These are phyloP conservation scores for Phytophthora foliorum DNA, from an alignment of 352 stramenopile genomes.

Conservation along the genomic window DNA sequence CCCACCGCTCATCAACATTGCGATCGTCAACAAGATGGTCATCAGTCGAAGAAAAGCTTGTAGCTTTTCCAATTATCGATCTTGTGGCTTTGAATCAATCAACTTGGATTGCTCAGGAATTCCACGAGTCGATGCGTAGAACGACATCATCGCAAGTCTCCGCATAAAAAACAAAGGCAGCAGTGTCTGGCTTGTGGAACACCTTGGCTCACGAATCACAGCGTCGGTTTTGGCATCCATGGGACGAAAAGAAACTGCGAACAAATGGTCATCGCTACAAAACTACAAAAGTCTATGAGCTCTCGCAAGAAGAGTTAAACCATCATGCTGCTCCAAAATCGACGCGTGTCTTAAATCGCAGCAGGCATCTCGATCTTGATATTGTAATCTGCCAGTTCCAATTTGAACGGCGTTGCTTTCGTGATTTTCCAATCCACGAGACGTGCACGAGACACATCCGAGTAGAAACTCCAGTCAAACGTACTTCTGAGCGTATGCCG, in stretches of 20 bases:
- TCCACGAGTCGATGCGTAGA: no score
- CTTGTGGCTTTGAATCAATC: no score
- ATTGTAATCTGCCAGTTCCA: conserved; percentile 13
- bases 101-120: no score
- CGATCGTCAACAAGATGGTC: no score
- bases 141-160: no score
- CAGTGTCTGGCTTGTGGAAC: no score
- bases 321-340: background rate
- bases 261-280: background rate
- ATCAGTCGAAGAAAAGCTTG: no score
- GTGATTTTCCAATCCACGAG: conserved; percentile 55
- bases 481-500: conserved; percentile 40
- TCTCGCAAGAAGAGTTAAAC: background rate
- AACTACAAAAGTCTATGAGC: background rate
- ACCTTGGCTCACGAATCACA: background rate
- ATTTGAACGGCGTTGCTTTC: conserved; percentile 41
- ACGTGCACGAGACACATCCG: conserved; percentile 46
- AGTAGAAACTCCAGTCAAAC: conserved; percentile 59
- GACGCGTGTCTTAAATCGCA: conserved; percentile 7
- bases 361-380: conserved; percentile 9
- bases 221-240: no score
- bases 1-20: no score
- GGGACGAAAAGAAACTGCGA: background rate
- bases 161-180: no score
- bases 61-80: no score